Conservation (phyloP, 1,284 basidiomycete species). For the Puccinia polysora region DNA sequence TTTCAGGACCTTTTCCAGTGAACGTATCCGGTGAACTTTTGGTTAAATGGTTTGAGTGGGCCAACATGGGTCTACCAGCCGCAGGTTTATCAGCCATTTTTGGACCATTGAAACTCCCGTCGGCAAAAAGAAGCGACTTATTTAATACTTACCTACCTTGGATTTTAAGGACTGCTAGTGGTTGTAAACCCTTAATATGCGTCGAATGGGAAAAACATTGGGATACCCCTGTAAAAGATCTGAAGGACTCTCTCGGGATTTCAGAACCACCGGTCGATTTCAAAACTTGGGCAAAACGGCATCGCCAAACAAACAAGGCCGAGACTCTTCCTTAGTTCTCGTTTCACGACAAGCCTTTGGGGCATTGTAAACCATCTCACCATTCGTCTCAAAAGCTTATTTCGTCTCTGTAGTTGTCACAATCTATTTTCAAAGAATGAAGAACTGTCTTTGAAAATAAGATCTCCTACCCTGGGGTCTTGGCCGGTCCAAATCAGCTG, state of each 20-base stretch:
- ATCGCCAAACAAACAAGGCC: background rate
- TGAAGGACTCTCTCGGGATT: slow-evolving; percentile 77
- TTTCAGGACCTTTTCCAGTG: slow-evolving; percentile 74
- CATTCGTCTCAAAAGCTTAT: no score
- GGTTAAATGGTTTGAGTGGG: slow-evolving; percentile 90
- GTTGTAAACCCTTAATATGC: slow-evolving; percentile 69
- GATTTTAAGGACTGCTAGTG: slow-evolving; percentile 76
- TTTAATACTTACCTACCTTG: slow-evolving; percentile 79
- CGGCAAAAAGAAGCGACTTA: slow-evolving; percentile 60
- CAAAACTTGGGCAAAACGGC: slow-evolving; percentile 52
- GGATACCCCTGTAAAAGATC: slow-evolving; percentile 72
- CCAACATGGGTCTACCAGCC: slow-evolving; percentile 86
- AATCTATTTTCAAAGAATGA: no score
- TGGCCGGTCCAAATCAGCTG: no score
- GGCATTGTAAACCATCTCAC: no score
- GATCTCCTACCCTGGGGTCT: no score
- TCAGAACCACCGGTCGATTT: slow-evolving; percentile 54
- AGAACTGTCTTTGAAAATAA: no score
- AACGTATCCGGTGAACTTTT: slow-evolving; percentile 88
- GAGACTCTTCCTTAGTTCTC: no score
- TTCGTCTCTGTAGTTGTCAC: no score
- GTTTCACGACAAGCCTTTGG: no score
- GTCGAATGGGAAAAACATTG: slow-evolving; percentile 96
- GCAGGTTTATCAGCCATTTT: slow-evolving; percentile 74
- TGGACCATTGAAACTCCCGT: slow-evolving; percentile 57